Evolutionary conservation across 345 rosid species (phyloP).

Genomic region (Alliaria petiolata): DNA sequence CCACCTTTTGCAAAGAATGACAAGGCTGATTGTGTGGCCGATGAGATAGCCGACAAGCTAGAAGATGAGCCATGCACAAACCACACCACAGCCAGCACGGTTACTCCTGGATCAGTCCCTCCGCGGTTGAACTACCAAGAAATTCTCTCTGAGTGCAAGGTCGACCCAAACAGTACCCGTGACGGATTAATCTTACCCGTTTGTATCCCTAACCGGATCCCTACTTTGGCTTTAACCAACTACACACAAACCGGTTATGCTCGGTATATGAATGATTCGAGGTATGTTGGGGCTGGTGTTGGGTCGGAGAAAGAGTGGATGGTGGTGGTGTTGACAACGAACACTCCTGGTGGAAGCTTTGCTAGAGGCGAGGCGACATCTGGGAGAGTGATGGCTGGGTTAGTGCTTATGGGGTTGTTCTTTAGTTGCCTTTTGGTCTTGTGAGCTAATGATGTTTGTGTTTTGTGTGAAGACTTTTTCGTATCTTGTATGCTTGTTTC

Average conservation of each 20-base stretch:
- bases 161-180: conserved; percentile 46
- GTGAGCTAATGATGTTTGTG: conserved; percentile 5
- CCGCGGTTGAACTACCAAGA: conserved; percentile 42
- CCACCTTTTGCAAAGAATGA: conserved; percentile 43
- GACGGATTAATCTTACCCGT: conserved; percentile 62
- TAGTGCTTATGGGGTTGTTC: conserved; percentile 18
- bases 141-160: conserved; percentile 47
- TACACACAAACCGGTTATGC: conserved; percentile 56
- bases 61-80: conserved; percentile 52
- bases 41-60: conserved; percentile 47
- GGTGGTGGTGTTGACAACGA: conserved; percentile 55
- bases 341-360: conserved; percentile 46
- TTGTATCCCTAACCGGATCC: conserved; percentile 55
- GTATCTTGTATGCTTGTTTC: background rate
- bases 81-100: background rate
- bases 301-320: conserved; percentile 79
- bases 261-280: conserved; percentile 53
- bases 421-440: conserved; percentile 7
- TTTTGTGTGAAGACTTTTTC: background rate
- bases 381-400: background rate
- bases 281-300: conserved; percentile 53
- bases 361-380: conserved; percentile 25
- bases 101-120: conserved; percentile 25
- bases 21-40: conserved; percentile 65
- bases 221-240: conserved; percentile 61